phyloP scores from a whole-genome alignment of 176 grass and related monocot genomes.

The Avena insularis region DNA sequence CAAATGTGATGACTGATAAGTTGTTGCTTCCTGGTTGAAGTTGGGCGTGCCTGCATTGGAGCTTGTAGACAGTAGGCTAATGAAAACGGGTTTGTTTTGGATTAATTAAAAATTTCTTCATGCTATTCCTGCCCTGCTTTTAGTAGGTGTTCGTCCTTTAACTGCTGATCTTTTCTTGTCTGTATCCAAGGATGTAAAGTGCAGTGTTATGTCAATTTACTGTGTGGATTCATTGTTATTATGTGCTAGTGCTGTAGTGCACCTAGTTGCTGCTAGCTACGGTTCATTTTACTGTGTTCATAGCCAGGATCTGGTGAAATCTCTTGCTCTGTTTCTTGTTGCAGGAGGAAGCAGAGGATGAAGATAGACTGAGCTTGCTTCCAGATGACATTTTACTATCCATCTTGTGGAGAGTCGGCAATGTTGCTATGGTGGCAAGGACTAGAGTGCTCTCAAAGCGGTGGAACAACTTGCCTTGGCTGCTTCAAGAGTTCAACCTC shows the following conservation, averaged over 20 bases:
- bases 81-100: background rate
- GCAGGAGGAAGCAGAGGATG: too few relatives aligned
- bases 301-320: background rate
- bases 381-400: too few relatives aligned
- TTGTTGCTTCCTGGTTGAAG: background rate
- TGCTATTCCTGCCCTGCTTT: background rate
- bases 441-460: too few relatives aligned
- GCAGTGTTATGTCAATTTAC: background rate
- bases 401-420: too few relatives aligned
- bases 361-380: too few relatives aligned
- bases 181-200: background rate
- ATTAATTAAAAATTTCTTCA: background rate
- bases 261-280: background rate
- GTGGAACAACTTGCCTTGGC: too few relatives aligned
- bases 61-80: background rate
- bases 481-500: too few relatives aligned
- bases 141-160: background rate
- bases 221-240: background rate
- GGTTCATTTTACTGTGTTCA: background rate
- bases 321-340: too few relatives aligned
- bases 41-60: slow-evolving; percentile 1
- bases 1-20: background rate
- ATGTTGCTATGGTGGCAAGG: too few relatives aligned
- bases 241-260: background rate
- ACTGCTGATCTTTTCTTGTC: background rate